Evolutionary conservation across 805 yeast genomes (phyloP).

Genomic region (Kuraishia piskuri): DNA sequence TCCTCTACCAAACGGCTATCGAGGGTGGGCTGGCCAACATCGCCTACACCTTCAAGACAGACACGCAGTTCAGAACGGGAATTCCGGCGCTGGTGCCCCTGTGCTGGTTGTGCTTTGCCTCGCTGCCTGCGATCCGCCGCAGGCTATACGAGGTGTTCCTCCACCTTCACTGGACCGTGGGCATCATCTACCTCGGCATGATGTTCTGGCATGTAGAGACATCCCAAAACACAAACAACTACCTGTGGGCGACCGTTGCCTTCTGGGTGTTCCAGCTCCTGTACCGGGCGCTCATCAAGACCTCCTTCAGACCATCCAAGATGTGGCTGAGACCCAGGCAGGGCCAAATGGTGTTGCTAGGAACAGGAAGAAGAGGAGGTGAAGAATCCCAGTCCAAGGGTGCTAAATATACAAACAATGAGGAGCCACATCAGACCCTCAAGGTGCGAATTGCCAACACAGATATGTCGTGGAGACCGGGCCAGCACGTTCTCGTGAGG

Average conservation of each 20-base stretch:
- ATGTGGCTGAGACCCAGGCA: slow-evolving; percentile 25
- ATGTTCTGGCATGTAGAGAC: slow-evolving; percentile 35
- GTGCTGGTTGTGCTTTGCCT: slow-evolving; percentile 31
- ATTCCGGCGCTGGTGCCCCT: slow-evolving; percentile 39
- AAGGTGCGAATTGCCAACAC: slow-evolving; percentile 23
- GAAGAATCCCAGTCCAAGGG: slow-evolving; percentile 27
- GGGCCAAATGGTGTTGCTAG: not conserved
- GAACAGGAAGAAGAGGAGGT: slow-evolving; percentile 19
- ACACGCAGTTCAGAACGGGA: slow-evolving; percentile 27
- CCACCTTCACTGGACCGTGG: slow-evolving; percentile 46
- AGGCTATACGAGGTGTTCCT: slow-evolving; percentile 37
- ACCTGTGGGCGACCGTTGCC: slow-evolving; percentile 41
- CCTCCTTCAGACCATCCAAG: slow-evolving; percentile 9
- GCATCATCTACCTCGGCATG: slow-evolving; percentile 37
- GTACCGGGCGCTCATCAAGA: slow-evolving; percentile 36
- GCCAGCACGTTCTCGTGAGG: slow-evolving; percentile 46
- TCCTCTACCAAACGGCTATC: slow-evolving; percentile 29
- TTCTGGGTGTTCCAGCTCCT: slow-evolving; percentile 41
- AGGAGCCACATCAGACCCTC: slow-evolving; percentile 13
- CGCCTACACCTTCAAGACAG: slow-evolving; percentile 13
- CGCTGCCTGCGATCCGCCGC: slow-evolving; percentile 31
- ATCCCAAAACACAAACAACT: slow-evolving; percentile 27
- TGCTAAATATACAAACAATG: slow-evolving; percentile 22
- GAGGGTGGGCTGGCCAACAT: slow-evolving; percentile 41
- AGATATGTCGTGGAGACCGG: slow-evolving; percentile 37